These are phyloP conservation scores for Talaromyces sp. DNA, from an alignment of 2,329 filamentous ascomycete genomes.

Conservation along the genomic window DNA sequence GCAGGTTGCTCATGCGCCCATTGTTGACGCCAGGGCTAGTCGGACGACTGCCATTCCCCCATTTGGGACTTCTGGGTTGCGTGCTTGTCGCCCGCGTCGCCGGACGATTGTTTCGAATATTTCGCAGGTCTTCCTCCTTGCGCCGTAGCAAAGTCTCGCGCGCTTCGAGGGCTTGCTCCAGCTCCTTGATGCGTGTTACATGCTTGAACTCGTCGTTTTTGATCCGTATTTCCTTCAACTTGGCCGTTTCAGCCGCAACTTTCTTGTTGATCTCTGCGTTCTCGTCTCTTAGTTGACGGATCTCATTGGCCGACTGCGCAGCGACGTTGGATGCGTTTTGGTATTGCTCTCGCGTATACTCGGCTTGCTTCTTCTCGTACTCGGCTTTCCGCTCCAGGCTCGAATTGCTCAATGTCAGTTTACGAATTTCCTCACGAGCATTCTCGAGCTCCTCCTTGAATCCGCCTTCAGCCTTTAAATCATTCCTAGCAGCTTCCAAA, in stretches of 20 bases:
- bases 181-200: slow-evolving; percentile 32
- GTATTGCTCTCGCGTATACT: slow-evolving; percentile 44
- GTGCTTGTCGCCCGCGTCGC: slow-evolving; percentile 40
- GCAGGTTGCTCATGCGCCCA: slow-evolving; percentile 33
- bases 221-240: slow-evolving; percentile 35
- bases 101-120: slow-evolving; percentile 40
- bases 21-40: slow-evolving; percentile 35
- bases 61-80: slow-evolving; percentile 40
- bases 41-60: slow-evolving; percentile 32
- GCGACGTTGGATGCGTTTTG: slow-evolving; percentile 43
- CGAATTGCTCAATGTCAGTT: slow-evolving; percentile 31
- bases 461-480: slow-evolving; percentile 36
- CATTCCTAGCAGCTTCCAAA: slow-evolving; percentile 34
- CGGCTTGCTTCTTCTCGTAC: slow-evolving; percentile 39
- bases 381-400: slow-evolving; percentile 35
- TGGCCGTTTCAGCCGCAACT: slow-evolving; percentile 31
- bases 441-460: slow-evolving; percentile 38
- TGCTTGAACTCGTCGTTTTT: slow-evolving; percentile 30
- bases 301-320: slow-evolving; percentile 37
- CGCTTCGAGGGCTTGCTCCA: slow-evolving; percentile 31
- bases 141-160: slow-evolving; percentile 37
- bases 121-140: slow-evolving; percentile 43
- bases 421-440: slow-evolving; percentile 35
- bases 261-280: slow-evolving; percentile 33
- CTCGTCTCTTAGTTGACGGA: slow-evolving; percentile 33